Conservation (phyloP, 2,329 filamentous ascomycete species). For the Sarocladium strictum region DNA sequence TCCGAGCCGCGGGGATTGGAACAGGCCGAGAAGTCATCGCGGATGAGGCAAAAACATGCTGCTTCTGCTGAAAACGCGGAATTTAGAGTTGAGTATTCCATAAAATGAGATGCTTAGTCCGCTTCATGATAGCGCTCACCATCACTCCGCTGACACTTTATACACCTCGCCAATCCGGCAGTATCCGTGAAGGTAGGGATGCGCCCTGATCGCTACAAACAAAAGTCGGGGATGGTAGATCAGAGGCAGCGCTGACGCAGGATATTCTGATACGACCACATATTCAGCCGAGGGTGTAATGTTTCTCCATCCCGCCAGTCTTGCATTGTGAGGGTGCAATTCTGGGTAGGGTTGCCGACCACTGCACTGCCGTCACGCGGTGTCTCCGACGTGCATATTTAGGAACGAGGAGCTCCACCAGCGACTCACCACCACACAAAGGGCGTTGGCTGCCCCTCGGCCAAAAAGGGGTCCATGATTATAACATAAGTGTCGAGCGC, state of each 20-base stretch:
- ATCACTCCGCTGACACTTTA: not conserved
- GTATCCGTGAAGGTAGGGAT: not conserved
- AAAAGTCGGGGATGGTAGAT: not conserved
- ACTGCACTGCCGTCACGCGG: slow-evolving; percentile 7
- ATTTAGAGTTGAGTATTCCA: not conserved
- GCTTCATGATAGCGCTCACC: not conserved
- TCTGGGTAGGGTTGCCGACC: not conserved
- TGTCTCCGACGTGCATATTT: slow-evolving; percentile 9
- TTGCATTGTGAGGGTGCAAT: not conserved
- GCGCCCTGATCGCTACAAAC: not conserved
- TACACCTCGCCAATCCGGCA: not conserved
- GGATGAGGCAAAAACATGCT: not conserved
- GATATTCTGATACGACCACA: not conserved
- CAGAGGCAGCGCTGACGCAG: not conserved
- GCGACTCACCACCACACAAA: not conserved
- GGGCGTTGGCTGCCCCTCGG: not conserved
- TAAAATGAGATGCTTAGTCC: not conserved
- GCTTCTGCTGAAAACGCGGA: not conserved
- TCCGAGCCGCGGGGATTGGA: not conserved
- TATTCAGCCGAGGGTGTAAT: slow-evolving; percentile 1
- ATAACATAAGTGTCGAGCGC: not conserved
- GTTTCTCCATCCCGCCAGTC: slow-evolving; percentile 2
- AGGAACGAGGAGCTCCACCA: slow-evolving; percentile 7
- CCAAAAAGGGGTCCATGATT: not conserved
- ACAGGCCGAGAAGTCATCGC: slow-evolving; percentile 2